Evolutionary conservation across 2,329 filamentous ascomycete genomes (phyloP).

Genomic region (Tolypocladium ophioglossoides): DNA sequence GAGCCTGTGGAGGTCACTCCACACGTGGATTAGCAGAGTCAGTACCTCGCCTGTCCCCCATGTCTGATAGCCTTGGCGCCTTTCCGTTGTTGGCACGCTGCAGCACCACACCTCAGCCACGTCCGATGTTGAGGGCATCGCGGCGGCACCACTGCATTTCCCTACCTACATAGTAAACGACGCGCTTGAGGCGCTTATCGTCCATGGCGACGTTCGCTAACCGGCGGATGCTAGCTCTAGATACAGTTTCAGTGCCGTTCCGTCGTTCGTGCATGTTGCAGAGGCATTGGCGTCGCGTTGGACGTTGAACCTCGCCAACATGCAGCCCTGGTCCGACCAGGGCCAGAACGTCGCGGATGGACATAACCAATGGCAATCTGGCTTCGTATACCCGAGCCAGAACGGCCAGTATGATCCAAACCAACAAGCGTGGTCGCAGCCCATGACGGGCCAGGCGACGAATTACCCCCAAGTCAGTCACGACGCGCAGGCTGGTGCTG

Average conservation of each 20-base stretch:
- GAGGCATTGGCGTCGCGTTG: slow-evolving; percentile 5
- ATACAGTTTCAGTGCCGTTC: slow-evolving; percentile 5
- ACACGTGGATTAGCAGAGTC: neutral
- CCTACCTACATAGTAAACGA: neutral
- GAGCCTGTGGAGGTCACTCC: slow-evolving; percentile 1
- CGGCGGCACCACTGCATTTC: neutral
- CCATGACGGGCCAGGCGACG: slow-evolving; percentile 20
- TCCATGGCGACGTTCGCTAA: slow-evolving; percentile 16
- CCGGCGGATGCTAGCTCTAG: slow-evolving; percentile 17
- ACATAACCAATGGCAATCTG: slow-evolving; percentile 23
- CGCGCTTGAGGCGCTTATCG: neutral
- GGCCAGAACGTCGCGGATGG: slow-evolving; percentile 26
- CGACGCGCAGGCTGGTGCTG: slow-evolving; percentile 16
- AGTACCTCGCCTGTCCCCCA: slow-evolving; percentile 4
- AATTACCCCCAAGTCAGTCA: slow-evolving; percentile 20
- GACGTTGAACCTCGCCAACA: slow-evolving; percentile 14
- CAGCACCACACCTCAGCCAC: neutral
- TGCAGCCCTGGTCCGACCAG: slow-evolving; percentile 29
- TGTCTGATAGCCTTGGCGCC: neutral
- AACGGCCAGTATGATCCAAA: slow-evolving; percentile 26
- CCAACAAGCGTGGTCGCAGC: slow-evolving; percentile 26
- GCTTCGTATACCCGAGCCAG: slow-evolving; percentile 21
- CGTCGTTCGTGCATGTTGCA: slow-evolving; percentile 10
- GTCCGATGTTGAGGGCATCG: neutral
- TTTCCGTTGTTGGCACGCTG: neutral